Evolutionary conservation across 768 basidiomycete species (phyloP).

Genomic region (Boletellus emodensis): DNA sequence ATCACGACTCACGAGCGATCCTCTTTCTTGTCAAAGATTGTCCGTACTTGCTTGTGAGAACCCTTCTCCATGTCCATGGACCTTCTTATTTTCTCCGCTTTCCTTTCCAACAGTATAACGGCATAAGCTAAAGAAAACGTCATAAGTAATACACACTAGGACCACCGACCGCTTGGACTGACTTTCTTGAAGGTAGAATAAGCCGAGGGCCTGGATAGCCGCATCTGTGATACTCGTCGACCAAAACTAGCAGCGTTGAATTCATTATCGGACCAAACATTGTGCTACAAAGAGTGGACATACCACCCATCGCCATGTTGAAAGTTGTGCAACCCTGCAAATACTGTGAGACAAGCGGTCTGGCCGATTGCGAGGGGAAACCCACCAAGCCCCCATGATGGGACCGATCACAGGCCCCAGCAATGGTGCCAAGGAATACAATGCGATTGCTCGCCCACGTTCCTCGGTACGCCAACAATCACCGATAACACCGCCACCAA

Average conservation of each 20-base stretch:
- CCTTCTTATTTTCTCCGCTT: slow-evolving; percentile 45
- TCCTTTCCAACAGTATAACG: slow-evolving; percentile 40
- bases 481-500: slow-evolving; percentile 64
- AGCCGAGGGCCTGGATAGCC: slow-evolving; percentile 49
- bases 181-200: slow-evolving; percentile 65
- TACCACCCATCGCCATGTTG: slow-evolving; percentile 73
- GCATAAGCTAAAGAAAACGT: slow-evolving; percentile 21
- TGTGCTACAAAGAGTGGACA: slow-evolving; percentile 13
- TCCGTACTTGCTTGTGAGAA: slow-evolving; percentile 36
- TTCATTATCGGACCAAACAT: background rate
- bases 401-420: slow-evolving; percentile 66
- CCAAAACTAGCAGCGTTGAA: slow-evolving; percentile 54
- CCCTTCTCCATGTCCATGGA: slow-evolving; percentile 48
- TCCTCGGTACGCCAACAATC: slow-evolving; percentile 62
- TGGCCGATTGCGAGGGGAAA: background rate
- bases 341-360: background rate
- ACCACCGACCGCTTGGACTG: slow-evolving; percentile 14
- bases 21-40: slow-evolving; percentile 41
- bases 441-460: slow-evolving; percentile 58
- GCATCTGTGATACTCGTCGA: slow-evolving; percentile 57
- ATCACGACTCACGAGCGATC: slow-evolving; percentile 40
- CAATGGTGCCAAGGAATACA: slow-evolving; percentile 63
- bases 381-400: slow-evolving; percentile 55
- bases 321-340: slow-evolving; percentile 48
- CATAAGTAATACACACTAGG: slow-evolving; percentile 13